phyloP scores from a whole-genome alignment of 305 asterid species.

The Rubia balearica region DNA sequence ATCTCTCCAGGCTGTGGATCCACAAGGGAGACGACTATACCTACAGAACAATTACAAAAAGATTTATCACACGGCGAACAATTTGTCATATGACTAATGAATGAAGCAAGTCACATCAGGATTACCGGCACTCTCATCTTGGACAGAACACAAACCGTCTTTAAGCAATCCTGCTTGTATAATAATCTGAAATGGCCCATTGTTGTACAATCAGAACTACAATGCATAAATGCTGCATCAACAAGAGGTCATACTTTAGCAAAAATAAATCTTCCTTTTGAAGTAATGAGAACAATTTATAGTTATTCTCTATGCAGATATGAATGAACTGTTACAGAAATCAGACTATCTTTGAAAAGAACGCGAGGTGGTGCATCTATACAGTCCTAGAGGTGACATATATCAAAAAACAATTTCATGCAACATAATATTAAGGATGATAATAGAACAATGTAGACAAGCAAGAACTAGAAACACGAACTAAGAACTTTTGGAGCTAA shows the following conservation, averaged over 20 bases:
- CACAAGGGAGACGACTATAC: conserved; percentile 66
- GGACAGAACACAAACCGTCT: conserved; percentile 83
- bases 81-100: background rate
- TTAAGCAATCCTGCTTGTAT: conserved; percentile 80
- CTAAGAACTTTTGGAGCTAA: background rate
- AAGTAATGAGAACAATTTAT: background rate
- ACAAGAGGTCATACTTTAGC: background rate
- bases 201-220: conserved; percentile 18
- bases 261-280: background rate
- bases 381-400: background rate
- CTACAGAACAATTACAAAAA: conserved; percentile 36
- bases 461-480: background rate
- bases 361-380: background rate
- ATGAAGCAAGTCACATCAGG: background rate
- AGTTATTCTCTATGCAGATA: background rate
- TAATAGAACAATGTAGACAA: background rate
- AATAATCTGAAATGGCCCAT: conserved; percentile 43
- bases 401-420: background rate
- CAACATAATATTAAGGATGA: background rate
- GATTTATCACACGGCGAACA: conserved; percentile 12
- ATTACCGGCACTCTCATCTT: conserved; percentile 96
- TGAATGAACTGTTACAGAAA: background rate
- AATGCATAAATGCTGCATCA: conserved; percentile 7
- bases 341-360: background rate
- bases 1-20: conserved; percentile 86